Base-by-base conservation (phyloP, 1,284 basidiomycete genomes). In the Ustilago vetiveriae region DNA sequence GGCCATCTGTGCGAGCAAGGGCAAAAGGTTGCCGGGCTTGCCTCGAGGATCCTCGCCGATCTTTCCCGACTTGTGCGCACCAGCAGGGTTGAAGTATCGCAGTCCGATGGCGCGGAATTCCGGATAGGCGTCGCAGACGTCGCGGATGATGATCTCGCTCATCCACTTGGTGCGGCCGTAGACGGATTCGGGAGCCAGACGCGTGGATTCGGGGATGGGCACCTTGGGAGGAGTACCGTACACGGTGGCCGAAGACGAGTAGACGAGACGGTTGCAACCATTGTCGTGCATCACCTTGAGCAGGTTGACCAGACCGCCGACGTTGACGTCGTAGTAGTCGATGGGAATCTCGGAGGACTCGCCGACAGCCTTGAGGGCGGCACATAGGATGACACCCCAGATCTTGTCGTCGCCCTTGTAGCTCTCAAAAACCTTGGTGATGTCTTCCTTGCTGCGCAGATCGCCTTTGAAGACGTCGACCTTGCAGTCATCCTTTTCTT, bases 201-300 rank as follows among this genome's bases (percentile, higher is more conserved):
- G 90, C 6, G 92, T 94, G 3, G 90, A 88, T 84, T 99, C 96
- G 19, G 94, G 92, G 72, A 98, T 98, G 42, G 96, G 96, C 57
- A 98, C 92, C 55, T 85, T 85, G 41, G 91, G 89, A 8, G 96
- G 96, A 3, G 89, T 94, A 60, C 96, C 96, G 82, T 99, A 99
- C 30, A 98, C 96, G n/a, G 96, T 98, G 2, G 96, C 96, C 22
- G 93, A 96, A 11, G 94, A 97, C 1, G 94, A 97, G 85, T 98
- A 99, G 65, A 99, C 94, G 67, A 98, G 85, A 59, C 92, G 88
- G 62, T 87, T 86, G 84, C 90, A 92, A 57, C 89, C 88, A 83
- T 89, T 91, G 65, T 91, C 90, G 54, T 86, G 85, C 94, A 97
- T 97, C 21, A 58, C 71, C 32, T 64, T 56, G 30, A 79, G 62